Evolutionary conservation across 2,329 filamentous ascomycete species (phyloP), one percentile per base, ranked within the genome.

Genomic region (Metarhizium brunneum): DNA sequence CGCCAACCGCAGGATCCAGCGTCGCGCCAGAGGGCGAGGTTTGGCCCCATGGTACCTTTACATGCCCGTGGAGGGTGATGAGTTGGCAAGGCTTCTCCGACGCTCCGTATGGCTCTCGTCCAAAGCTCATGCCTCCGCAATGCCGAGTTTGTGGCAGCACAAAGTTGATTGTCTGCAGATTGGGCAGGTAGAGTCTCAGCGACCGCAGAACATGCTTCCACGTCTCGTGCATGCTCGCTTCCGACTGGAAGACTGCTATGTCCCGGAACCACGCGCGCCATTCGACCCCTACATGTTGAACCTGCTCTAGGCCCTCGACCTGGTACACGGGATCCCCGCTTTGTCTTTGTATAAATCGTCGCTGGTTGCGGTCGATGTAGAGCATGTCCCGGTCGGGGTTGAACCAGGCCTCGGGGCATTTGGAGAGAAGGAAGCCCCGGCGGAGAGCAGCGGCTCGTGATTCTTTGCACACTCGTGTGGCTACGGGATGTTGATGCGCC

Each of bases 211-310:
- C 59, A 0, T 54, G 52, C 29, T 53, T 58, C 65, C 65, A 68
- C 36, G 59, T 61, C 2, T 11, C 54, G 2, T 56, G 54, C 49
- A 63, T 62, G 7, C 60, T 60, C 43, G 64, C 58, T 20, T 61
- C 61, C 2, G 45, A 50, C 20, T 59, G 55, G 29, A 59, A 59
- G 7, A 59, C 65, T 0, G 66, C 62, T 0, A 64, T 63, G 43
- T 68, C 63, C 14, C 55, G 56, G 48, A 65, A 64, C 55, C 67
- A 63, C 25, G 65, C 60, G 4, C 66, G 62, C 67, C 65, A 69
- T 38, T 68, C 62, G 4, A 68, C 36, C 0, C 65, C 66, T 1
- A 66, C 59, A n/a, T 69, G 57, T 20, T 61, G 57, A 0, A 68
- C 62, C 20, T 54, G 57, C 8, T 68, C 65, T 51, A 64, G 59